These are phyloP conservation scores for Trichoderma reesei DNA, from an alignment of 495 filamentous ascomycete genomes.

Conservation along the genomic window DNA sequence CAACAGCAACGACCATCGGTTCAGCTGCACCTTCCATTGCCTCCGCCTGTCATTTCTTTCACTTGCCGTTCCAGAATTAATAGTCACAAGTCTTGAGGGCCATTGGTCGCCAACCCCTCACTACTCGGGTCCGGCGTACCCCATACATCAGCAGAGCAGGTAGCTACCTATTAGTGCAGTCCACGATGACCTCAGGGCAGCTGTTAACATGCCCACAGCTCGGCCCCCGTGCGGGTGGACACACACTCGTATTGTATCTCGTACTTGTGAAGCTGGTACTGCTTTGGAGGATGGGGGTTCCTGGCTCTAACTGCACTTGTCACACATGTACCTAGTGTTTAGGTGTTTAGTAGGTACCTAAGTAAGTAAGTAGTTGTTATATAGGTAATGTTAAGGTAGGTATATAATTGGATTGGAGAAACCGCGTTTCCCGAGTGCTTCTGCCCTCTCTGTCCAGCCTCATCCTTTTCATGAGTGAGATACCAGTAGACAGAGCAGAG, in stretches of 20 bases:
- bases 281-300: too few species aligned
- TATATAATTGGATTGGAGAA: too few species aligned
- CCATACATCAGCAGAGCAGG: background rate
- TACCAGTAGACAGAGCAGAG: background rate
- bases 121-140: conserved; percentile 13
- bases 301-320: too few species aligned
- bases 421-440: too few species aligned
- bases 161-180: background rate
- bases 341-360: too few species aligned
- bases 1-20: background rate
- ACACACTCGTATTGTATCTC: background rate
- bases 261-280: background rate
- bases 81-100: background rate
- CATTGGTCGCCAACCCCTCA: background rate
- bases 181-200: background rate
- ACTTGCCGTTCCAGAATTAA: background rate
- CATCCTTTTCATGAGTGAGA: background rate
- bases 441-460: conserved; percentile 5
- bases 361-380: too few species aligned
- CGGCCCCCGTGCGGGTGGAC: background rate
- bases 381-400: too few species aligned
- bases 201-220: background rate
- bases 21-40: background rate
- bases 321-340: too few species aligned
- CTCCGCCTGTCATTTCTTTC: background rate